Evolutionary conservation across 2,329 filamentous ascomycete species (phyloP), one percentile per base, ranked within the genome.

Genomic region (Aureobasidium sp.): DNA sequence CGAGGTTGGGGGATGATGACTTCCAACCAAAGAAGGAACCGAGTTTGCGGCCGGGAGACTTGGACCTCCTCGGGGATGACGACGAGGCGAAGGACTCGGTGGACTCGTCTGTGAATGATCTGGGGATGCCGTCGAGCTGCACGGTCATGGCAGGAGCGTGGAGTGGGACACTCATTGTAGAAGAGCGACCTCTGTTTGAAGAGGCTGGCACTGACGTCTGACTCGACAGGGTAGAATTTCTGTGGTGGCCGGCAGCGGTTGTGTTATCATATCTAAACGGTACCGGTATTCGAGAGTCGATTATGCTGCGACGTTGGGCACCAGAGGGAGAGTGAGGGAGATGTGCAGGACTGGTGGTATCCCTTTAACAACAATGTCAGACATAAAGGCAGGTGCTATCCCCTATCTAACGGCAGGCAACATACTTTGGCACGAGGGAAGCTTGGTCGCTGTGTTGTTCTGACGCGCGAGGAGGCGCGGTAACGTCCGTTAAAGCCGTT

Each of bases 21-120:
- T 81, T 83, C 79, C 83, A 85, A 56, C 81, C 79, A 61, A 86
- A 86, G 67, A 86, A 83, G 12, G 79, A 81, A 39, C 79, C 79
- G 61, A 86, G 76, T 54, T 72, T 74, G 40, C 74, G 74, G 16
- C 61, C 68, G 5, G 72, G 72, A 17, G 72, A 73, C 57, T 71
- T 74, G 14, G 71, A 69, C 56, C 70, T 68, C 47, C 63, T 66
- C 12, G 53, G 34, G 44, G 52, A 47, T 34, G 52, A 56, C 22
- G 35, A 55, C 55, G 52, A 54, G 17, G 58, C 55, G 29, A 60
- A 54, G 1, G 50, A 53, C 14, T 54, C 55, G 21, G 62, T 44
- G 17, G 64, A 65, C 21, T 66, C 63, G 51, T 67, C 62, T n/a
- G 66, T 63, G 11, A 65, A 56, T 49, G 62, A 65, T 39, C 65